phyloP scores from a whole-genome alignment of 495 filamentous ascomycete species.

The Monascus purpureus region DNA sequence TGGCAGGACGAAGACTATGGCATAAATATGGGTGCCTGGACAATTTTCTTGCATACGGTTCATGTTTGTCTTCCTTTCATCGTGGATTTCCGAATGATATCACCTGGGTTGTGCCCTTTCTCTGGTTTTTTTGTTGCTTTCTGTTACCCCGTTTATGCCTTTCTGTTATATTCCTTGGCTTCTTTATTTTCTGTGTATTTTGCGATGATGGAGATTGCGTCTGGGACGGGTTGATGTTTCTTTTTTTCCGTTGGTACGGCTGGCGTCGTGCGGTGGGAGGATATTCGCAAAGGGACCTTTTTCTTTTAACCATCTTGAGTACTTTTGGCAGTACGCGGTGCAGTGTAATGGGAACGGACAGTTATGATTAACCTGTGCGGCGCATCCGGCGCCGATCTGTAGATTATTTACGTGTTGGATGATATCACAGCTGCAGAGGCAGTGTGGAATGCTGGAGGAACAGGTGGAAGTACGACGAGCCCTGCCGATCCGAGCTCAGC shows the following conservation, averaged over 20 bases:
- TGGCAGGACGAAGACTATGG: slow-evolving; percentile 13
- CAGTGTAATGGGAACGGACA: slow-evolving; percentile 7
- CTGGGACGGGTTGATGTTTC: slow-evolving; percentile 15
- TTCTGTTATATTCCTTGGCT: slow-evolving; percentile 6
- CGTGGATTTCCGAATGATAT: slow-evolving; percentile 13
- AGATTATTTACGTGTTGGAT: no score
- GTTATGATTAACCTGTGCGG: no score
- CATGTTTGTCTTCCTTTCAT: slow-evolving; percentile 13
- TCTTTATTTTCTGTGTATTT: slow-evolving; percentile 11
- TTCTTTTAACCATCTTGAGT: slow-evolving; percentile 5
- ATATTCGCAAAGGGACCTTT: slow-evolving; percentile 23
- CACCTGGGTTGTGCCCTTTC: slow-evolving; percentile 14
- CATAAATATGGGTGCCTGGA: slow-evolving; percentile 17
- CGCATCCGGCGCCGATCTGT: no score
- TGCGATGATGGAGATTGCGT: slow-evolving; percentile 8
- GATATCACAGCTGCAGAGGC: no score
- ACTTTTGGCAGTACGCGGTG: slow-evolving; percentile 3
- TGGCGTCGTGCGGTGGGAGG: slow-evolving; percentile 33
- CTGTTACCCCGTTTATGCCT: slow-evolving; percentile 2
- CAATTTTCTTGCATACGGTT: neutral
- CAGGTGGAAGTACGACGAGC: no score
- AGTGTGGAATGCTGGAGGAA: no score
- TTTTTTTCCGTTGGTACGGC: slow-evolving; percentile 16
- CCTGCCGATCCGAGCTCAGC: no score
- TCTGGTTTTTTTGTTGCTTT: slow-evolving; percentile 14